These are phyloP conservation scores for Bothriochloa decipiens DNA, from an alignment of 176 grass and related monocot genomes.

Conservation along the genomic window DNA sequence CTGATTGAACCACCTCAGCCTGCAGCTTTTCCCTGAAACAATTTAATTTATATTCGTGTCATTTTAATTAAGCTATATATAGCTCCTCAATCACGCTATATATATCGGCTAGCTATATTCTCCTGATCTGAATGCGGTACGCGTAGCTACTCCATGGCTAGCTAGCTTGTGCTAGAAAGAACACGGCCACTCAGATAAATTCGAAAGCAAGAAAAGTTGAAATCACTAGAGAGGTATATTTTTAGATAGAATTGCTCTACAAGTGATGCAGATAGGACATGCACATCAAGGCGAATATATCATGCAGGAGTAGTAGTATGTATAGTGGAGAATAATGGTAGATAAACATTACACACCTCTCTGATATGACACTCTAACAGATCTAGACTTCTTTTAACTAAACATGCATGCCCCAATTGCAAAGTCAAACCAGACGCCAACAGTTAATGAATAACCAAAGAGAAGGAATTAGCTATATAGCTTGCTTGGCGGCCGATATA, in stretches of 20 bases:
- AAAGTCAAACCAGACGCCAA: conserved; percentile 37
- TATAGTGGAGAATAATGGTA: conserved; percentile 13
- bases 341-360: conserved; percentile 12
- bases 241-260: conserved; percentile 44
- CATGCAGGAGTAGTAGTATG: neutral
- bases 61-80: conserved; percentile 22
- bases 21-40: conserved; percentile 89
- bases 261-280: conserved; percentile 47
- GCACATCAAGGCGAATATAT: conserved; percentile 48
- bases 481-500: neutral
- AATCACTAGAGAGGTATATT: neutral
- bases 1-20: conserved; percentile 97
- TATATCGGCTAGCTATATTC: neutral
- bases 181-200: conserved; percentile 37
- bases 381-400: conserved; percentile 49
- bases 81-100: conserved; percentile 17
- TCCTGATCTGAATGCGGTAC: neutral
- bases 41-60: conserved; percentile 5
- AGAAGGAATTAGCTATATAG: conserved; percentile 6
- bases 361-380: conserved; percentile 62
- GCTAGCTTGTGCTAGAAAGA: conserved; percentile 35
- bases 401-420: conserved; percentile 22
- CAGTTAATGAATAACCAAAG: neutral
- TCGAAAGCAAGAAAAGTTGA: conserved; percentile 48
- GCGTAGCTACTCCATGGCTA: neutral